phyloP scores from a whole-genome alignment of 345 rosid genomes.

The Sisymbrium irio region DNA sequence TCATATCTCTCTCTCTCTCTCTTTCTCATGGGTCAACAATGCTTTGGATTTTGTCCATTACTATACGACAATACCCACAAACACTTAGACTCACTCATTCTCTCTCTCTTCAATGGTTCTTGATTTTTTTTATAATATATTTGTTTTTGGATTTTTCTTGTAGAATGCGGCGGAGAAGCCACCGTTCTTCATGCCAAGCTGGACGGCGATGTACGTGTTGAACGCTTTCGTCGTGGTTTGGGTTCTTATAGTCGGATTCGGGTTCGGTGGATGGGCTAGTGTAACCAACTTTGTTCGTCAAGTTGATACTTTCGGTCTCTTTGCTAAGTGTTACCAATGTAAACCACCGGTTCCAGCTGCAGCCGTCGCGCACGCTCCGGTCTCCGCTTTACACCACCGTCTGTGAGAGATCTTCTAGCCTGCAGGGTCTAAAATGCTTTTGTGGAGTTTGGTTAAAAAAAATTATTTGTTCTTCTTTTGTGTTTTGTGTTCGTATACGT shows the following conservation, averaged over 20 bases:
- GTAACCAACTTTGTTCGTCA: slow-evolving; percentile 82
- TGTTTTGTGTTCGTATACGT: slow-evolving; percentile 54
- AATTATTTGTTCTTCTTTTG: slow-evolving; percentile 19
- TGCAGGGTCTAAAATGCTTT: slow-evolving; percentile 13
- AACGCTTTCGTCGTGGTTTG: slow-evolving; percentile 77
- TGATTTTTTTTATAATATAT: not conserved
- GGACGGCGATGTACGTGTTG: slow-evolving; percentile 82
- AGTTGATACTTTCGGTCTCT: slow-evolving; percentile 87
- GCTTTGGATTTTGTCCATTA: slow-evolving; percentile 36
- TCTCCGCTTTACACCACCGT: slow-evolving; percentile 36
- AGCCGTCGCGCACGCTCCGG: slow-evolving; percentile 35
- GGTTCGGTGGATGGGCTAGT: slow-evolving; percentile 99
- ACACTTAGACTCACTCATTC: not conserved
- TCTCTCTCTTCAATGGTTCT: slow-evolving; percentile 14
- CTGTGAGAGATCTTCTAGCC: slow-evolving; percentile 35
- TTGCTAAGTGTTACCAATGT: slow-evolving; percentile 98
- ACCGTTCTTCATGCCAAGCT: slow-evolving; percentile 76
- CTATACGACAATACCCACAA: slow-evolving; percentile 25
- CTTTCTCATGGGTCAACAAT: slow-evolving; percentile 24
- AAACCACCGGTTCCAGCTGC: slow-evolving; percentile 55
- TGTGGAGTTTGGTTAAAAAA: slow-evolving; percentile 14
- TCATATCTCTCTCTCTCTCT: slow-evolving; percentile 21
- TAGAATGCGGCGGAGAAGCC: slow-evolving; percentile 99
- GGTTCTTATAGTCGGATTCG: slow-evolving; percentile 87
- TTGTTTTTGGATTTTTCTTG: not conserved